phyloP scores from a whole-genome alignment of 2,329 filamentous ascomycete genomes.

The Hortaea werneckii region DNA sequence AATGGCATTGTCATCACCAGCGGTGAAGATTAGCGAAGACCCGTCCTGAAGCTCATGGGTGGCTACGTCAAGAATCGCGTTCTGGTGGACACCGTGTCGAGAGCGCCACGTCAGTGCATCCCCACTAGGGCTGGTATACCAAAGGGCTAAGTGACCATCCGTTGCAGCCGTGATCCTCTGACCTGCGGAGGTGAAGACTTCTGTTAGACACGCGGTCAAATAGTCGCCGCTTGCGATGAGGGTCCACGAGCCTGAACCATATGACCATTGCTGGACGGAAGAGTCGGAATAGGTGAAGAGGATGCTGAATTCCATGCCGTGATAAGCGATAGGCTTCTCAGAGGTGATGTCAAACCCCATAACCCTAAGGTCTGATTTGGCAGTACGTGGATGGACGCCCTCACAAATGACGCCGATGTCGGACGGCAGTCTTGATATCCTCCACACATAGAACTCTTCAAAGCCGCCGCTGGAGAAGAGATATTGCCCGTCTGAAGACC shows the following conservation, averaged over 20 bases:
- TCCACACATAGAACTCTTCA: conserved; percentile 87
- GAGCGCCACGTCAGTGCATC: conserved; percentile 23
- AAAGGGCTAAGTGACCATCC: conserved; percentile 58
- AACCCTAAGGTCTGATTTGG: conserved; percentile 62
- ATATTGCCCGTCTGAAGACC: conserved; percentile 55
- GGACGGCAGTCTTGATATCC: conserved; percentile 43
- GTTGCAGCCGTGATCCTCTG: conserved; percentile 48
- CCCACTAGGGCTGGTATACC: neutral
- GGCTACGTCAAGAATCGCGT: conserved; percentile 56
- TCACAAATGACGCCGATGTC: conserved; percentile 45
- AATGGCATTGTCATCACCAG: conserved; percentile 81
- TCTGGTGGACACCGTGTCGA: conserved; percentile 59
- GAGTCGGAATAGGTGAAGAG: conserved; percentile 79
- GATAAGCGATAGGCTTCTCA: conserved; percentile 1
- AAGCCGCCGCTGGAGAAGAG: conserved; percentile 80
- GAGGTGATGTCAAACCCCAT: conserved; percentile 59
- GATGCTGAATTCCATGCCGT: conserved; percentile 42
- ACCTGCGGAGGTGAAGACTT: conserved; percentile 33
- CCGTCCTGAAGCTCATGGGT: conserved; percentile 21
- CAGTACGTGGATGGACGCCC: conserved; percentile 39
- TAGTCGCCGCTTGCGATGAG: conserved; percentile 32
- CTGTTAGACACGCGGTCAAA: conserved; percentile 57
- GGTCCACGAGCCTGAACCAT: conserved; percentile 21
- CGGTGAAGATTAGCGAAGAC: conserved; percentile 54
- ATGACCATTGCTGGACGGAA: conserved; percentile 47